Percentiles rank a stretch among this genome's conserved stretches.
Evolutionary conservation across 2,329 filamentous ascomycete species (phyloP).

Genomic region (Boeremia lycopersici): DNA sequence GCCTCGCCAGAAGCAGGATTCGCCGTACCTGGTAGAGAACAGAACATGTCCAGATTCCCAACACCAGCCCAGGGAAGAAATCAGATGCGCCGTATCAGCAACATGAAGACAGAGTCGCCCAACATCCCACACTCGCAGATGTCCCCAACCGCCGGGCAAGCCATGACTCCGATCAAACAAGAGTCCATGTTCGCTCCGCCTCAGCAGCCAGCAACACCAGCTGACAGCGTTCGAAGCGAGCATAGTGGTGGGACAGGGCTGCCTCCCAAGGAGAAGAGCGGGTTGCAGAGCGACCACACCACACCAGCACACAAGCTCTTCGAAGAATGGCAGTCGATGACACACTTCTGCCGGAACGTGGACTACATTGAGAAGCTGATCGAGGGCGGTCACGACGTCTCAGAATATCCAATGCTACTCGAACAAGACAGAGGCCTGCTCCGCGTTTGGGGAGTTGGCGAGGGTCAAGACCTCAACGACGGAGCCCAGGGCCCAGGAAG

Average conservation of each 20-base stretch:
- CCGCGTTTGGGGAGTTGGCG: slow-evolving; percentile 77
- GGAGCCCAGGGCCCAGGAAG: slow-evolving; percentile 47
- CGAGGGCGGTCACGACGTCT: slow-evolving; percentile 63
- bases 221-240: slow-evolving; percentile 41
- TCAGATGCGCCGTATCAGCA: slow-evolving; percentile 36
- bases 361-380: slow-evolving; percentile 27
- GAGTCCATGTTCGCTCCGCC: slow-evolving; percentile 30
- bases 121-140: slow-evolving; percentile 32
- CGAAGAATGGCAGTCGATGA: slow-evolving; percentile 62
- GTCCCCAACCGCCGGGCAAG: slow-evolving; percentile 31
- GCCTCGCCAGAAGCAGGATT: slow-evolving; percentile 40
- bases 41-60: slow-evolving; percentile 33
- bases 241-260: slow-evolving; percentile 25
- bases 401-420: slow-evolving; percentile 73
- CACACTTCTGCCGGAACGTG: slow-evolving; percentile 61
- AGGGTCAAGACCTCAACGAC: slow-evolving; percentile 68
- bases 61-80: slow-evolving; percentile 37
- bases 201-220: slow-evolving; percentile 41
- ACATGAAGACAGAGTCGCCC: slow-evolving; percentile 45
- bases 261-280: slow-evolving; percentile 31
- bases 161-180: slow-evolving; percentile 41
- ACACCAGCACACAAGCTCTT: slow-evolving; percentile 86
- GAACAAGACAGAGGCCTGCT: slow-evolving; percentile 77
- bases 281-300: slow-evolving; percentile 84
- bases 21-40: slow-evolving; percentile 31